phyloP scores from a whole-genome alignment of 306 rosid species.

The Fagus crenata region DNA sequence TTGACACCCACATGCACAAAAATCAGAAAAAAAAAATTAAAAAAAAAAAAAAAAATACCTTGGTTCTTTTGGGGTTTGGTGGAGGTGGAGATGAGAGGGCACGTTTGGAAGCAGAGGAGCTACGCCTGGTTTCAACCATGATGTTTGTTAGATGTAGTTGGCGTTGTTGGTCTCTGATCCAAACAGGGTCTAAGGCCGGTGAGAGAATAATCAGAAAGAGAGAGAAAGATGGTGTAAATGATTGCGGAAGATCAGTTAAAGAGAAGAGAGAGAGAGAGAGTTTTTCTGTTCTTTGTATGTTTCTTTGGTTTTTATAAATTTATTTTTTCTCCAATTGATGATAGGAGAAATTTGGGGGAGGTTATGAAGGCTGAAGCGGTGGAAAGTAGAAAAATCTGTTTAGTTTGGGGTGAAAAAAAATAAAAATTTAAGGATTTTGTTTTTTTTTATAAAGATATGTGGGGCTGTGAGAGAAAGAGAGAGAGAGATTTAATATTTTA shows the following conservation, averaged over 20 bases:
- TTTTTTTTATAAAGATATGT: background rate
- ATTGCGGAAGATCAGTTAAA: constrained; percentile 40
- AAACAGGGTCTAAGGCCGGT: constrained; percentile 29
- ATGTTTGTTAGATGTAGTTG: constrained; percentile 3
- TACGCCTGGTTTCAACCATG: constrained; percentile 96
- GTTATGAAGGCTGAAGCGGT: constrained; percentile 1
- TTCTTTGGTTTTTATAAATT: constrained; percentile 10
- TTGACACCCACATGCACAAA: background rate
- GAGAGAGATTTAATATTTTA: background rate
- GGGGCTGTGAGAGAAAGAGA: background rate
- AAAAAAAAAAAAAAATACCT: constrained; percentile 43
- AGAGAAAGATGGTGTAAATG: constrained; percentile 27
- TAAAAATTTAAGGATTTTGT: background rate
- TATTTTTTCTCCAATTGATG: background rate
- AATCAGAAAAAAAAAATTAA: background rate
- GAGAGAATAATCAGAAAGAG: constrained; percentile 24
- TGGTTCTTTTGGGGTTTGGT: constrained; percentile 70
- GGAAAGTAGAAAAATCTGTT: constrained; percentile 11
- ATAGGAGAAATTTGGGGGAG: background rate
- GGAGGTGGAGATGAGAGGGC: constrained; percentile 68
- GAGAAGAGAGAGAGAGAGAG: constrained; percentile 12
- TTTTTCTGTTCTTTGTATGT: background rate
- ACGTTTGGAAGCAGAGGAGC: constrained; percentile 86
- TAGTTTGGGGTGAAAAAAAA: background rate
- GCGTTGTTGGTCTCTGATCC: constrained; percentile 44